phyloP scores from a whole-genome alignment of 2,329 filamentous ascomycete genomes.

The Paecilomyces sp. region DNA sequence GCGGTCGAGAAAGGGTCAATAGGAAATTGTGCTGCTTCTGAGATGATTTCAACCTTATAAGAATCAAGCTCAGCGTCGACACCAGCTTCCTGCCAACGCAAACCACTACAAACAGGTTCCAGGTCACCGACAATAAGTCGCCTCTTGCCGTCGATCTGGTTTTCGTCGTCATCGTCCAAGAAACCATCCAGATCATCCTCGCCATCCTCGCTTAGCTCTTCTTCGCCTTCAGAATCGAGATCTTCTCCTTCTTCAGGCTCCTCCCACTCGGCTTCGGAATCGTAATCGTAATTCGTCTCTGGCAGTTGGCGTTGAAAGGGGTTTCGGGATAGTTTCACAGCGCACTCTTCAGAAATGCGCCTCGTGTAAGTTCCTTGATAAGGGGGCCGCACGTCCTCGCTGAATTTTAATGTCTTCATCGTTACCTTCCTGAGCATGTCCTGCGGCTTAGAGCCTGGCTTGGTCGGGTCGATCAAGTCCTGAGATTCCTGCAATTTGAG shows the following conservation, averaged over 20 bases:
- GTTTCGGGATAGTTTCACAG: slow-evolving; percentile 45
- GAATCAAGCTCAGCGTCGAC: slow-evolving; percentile 45
- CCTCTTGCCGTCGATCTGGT: slow-evolving; percentile 47
- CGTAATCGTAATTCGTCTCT: slow-evolving; percentile 58
- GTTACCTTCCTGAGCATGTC: slow-evolving; percentile 42
- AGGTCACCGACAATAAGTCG: slow-evolving; percentile 58
- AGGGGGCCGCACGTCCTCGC: slow-evolving; percentile 56
- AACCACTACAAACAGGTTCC: slow-evolving; percentile 68
- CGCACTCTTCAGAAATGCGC: slow-evolving; percentile 30
- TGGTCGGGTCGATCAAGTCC: slow-evolving; percentile 26
- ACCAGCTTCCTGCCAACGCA: slow-evolving; percentile 68
- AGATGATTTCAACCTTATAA: slow-evolving; percentile 68
- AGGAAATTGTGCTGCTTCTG: slow-evolving; percentile 45
- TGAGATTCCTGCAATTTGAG: slow-evolving; percentile 44
- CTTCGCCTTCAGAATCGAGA: slow-evolving; percentile 56
- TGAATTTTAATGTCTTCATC: slow-evolving; percentile 54
- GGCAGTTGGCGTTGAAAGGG: slow-evolving; percentile 45
- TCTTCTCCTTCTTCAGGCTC: slow-evolving; percentile 67
- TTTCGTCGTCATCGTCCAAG: slow-evolving; percentile 77
- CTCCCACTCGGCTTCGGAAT: slow-evolving; percentile 61
- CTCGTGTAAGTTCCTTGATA: slow-evolving; percentile 58
- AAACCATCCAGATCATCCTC: slow-evolving; percentile 86
- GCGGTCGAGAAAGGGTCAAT: slow-evolving; percentile 79
- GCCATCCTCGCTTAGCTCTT: slow-evolving; percentile 55
- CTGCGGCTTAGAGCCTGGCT: slow-evolving; percentile 21